phyloP scores from a whole-genome alignment of 805 yeast genomes.

The Ogataea philodendri region DNA sequence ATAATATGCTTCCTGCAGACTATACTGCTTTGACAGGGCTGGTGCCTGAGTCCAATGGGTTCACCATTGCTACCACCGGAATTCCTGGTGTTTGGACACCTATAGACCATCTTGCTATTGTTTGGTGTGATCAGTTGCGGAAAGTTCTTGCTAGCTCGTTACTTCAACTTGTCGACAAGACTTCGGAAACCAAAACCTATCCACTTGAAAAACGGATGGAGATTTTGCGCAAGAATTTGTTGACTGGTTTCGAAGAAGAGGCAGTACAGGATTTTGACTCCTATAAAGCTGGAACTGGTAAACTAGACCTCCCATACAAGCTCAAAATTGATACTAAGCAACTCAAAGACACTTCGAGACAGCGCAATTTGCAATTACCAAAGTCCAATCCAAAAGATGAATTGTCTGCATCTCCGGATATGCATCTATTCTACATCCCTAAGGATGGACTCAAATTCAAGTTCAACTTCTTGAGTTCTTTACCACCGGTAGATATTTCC shows the following conservation, averaged over 20 bases:
- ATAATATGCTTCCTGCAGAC: conserved; percentile 83
- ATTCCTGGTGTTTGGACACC: conserved; percentile 93
- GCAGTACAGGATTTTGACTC: conserved; percentile 31
- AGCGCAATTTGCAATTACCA: conserved; percentile 31
- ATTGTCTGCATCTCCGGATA: conserved; percentile 26
- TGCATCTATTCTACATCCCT: conserved; percentile 35
- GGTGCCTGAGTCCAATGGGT: conserved; percentile 73
- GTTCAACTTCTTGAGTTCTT: conserved; percentile 33
- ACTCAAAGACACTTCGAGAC: conserved; percentile 31
- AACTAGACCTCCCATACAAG: conserved; percentile 19
- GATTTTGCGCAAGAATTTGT: conserved; percentile 43
- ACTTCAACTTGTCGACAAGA: conserved; percentile 55
- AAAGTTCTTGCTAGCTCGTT: conserved; percentile 57
- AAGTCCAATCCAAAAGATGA: conserved; percentile 21
- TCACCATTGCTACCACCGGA: conserved; percentile 79
- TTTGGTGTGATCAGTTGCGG: conserved; percentile 92
- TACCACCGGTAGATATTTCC: conserved; percentile 29
- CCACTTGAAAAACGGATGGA: conserved; percentile 56
- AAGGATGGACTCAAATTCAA: conserved; percentile 29
- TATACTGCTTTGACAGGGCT: conserved; percentile 73
- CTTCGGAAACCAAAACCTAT: conserved; percentile 47
- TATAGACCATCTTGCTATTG: conserved; percentile 90
- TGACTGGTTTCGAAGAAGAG: conserved; percentile 57
- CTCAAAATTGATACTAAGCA: conserved; percentile 35
- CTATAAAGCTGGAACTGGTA: conserved; percentile 20